Percentiles rank a stretch among this genome's conserved stretches.
These are phyloP conservation scores for Stephanodiscus minutulus DNA, from an alignment of 108 stramenopile genomes.

Conservation along the genomic window DNA sequence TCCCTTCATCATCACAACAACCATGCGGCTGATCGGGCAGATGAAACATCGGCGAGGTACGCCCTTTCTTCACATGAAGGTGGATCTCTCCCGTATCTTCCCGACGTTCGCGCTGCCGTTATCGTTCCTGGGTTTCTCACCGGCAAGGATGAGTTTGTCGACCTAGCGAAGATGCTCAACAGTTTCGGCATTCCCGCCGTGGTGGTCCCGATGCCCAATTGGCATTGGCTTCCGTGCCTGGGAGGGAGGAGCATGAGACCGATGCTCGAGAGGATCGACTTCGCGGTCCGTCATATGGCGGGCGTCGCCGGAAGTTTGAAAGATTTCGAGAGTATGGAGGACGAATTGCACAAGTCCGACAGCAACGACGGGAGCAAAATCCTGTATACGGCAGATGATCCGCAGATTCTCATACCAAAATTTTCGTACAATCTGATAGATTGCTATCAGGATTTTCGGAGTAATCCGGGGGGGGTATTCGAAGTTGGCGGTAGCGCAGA, in stretches of 20 bases:
- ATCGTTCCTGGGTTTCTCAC: conserved; percentile 77
- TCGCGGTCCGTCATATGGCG: conserved; percentile 62
- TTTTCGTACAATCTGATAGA: conserved; percentile 61
- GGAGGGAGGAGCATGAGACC: conserved; percentile 72
- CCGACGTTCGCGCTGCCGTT: conserved; percentile 61
- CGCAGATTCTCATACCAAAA: conserved; percentile 48
- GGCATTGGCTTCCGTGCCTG: conserved; percentile 77
- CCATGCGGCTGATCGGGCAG: not conserved
- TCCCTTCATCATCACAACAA: not conserved
- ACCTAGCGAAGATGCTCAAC: conserved; percentile 46
- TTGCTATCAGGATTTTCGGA: conserved; percentile 56
- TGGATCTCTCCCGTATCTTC: conserved; percentile 27
- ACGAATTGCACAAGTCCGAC: conserved; percentile 11
- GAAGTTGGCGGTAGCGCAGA: conserved; percentile 67
- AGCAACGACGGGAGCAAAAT: not conserved
- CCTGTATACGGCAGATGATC: conserved; percentile 14
- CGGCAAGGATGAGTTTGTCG: conserved; percentile 62
- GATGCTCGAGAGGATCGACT: conserved; percentile 73
- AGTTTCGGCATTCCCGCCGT: conserved; percentile 63
- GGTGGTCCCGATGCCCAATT: conserved; percentile 69
- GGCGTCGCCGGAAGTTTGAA: conserved; percentile 46
- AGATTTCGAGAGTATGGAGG: conserved; percentile 26
- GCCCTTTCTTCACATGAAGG: not conserved
- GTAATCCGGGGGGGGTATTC: conserved; percentile 69
- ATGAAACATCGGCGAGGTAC: not conserved